phyloP scores from a whole-genome alignment of 805 yeast species.

The Lipomyces kockii region DNA sequence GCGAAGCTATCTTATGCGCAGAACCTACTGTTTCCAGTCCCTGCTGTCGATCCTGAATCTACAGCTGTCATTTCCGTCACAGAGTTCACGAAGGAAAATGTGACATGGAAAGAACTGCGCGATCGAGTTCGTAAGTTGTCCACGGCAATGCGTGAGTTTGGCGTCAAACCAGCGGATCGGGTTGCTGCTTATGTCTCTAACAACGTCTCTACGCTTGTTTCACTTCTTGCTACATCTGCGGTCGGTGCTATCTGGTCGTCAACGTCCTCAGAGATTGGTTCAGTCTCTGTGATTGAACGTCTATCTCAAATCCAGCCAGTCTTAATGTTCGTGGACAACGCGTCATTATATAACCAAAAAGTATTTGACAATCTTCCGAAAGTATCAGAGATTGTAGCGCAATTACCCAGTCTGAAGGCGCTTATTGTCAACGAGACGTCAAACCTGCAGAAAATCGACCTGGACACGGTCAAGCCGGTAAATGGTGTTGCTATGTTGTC shows the following conservation, averaged over 20 bases:
- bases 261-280: constrained; percentile 39
- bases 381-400: constrained; percentile 30
- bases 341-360: constrained; percentile 37
- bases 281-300: constrained; percentile 36
- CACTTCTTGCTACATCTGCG: constrained; percentile 36
- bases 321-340: constrained; percentile 35
- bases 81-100: constrained; percentile 19
- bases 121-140: constrained; percentile 32
- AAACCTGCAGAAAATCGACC: constrained; percentile 10
- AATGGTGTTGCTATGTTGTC: constrained; percentile 9
- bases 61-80: constrained; percentile 38
- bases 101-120: constrained; percentile 37
- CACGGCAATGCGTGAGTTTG: constrained; percentile 27
- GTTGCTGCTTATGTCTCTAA: constrained; percentile 39
- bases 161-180: constrained; percentile 36
- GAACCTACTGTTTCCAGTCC: constrained; percentile 36
- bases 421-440: constrained; percentile 26
- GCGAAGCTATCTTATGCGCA: constrained; percentile 38
- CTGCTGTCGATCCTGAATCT: constrained; percentile 28
- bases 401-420: constrained; percentile 24
- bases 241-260: constrained; percentile 40
- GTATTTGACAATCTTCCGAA: constrained; percentile 31
- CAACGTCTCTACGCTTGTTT: constrained; percentile 35
- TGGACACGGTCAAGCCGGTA: constrained; percentile 17
- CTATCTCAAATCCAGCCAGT: constrained; percentile 37